Base-by-base conservation (phyloP, 2,329 filamentous ascomycete species). In the Verticillium dahliae region DNA sequence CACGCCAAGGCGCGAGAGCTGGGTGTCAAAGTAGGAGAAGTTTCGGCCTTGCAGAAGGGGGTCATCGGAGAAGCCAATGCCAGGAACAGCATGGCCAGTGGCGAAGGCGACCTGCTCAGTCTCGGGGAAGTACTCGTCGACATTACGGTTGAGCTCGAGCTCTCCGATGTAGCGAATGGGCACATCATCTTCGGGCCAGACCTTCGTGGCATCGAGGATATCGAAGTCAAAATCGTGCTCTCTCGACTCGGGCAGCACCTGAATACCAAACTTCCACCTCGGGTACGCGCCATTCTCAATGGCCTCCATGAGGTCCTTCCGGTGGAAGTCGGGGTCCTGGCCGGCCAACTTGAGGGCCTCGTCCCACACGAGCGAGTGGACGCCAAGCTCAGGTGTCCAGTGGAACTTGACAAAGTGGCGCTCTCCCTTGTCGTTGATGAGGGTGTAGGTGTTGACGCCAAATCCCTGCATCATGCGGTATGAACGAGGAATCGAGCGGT, bases 401-500 rank as follows among this genome's bases (percentile, higher is more conserved):
- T 88, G 85, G 71, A 92, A 93, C 74, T 94, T 94, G 72, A 91
- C 88, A 66, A 92, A 92, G 61, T 84, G 80, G 1, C 87, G 81
- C 70, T 90, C 83, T 27, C 89, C 89, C 65, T 89, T 81, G 31
- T 80, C 82, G 63, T 92, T 92, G 63, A 80, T 78, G 2, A 92
- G 80, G 0, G 84, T 89, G 68, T 81, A 94, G 0, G 91, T 93
- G 74, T 94, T 92, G 67, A 94, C 90, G 60, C 90, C 90, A 62
- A 93, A 94, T 0, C 90, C 90, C 67, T 94, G 89, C 88, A 94
- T 92, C 89, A 92, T 92, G 31, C 90, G 86, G 74, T 82, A 92
- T 0, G 88, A 91, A 2, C 89, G 83, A 1, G 90, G 90, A 61
- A 91, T 91, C 0, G 81, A 80, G 34, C 89, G 82, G 70, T 92